Base-by-base conservation (phyloP, 1,139 yeast genomes). In the Hyphopichia wangnamkhiaoensis region DNA sequence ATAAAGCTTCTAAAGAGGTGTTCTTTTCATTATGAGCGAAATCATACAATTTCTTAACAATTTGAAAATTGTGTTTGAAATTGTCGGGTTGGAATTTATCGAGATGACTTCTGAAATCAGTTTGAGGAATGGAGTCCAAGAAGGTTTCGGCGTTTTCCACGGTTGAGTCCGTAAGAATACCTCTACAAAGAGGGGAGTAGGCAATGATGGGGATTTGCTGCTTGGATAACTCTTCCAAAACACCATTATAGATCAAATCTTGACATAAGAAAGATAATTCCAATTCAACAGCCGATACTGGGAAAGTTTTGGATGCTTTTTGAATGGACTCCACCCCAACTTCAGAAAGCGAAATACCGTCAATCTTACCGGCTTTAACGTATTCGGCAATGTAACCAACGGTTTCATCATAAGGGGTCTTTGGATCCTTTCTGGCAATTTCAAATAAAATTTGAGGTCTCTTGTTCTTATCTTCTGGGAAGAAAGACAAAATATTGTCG, bases 171-270 rank as follows among this genome's bases (percentile, higher is more conserved):
- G 94, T 82, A 43, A 89, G 72, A 42, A 81, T 62, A 1, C 96
- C 96, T 53, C 86, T 72, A n/a, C 89, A 82, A 44, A 89, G 69
- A 31, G 96, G 96, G 19, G 95, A 84, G 62, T 89, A 88, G 20
- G 91, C 88, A 45, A 85, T 65, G 28, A 87, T 67, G 7, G 93
- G 84, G 41, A 88, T 74, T n/a, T 67, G 68, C 35, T 52, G 48
- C 35, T 54, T 50, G 12, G 72, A 56, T 29, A 76, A 66, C 43
- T 81, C 82, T 13, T 70, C 73, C 45, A 82, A 74, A 16, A 84
- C 73, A 1, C 91, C 95, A 52, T 84, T 79, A 8, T 61, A 46
- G 30, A 80, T 54, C 25, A 82, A 74, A 31, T 83, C 86, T 36
- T 76, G 74, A n/a, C 81, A 63, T 61, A 82, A 76, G 46, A 88